Conservation (phyloP, 73 alveolate species). For the Uronychia binucleata region DNA sequence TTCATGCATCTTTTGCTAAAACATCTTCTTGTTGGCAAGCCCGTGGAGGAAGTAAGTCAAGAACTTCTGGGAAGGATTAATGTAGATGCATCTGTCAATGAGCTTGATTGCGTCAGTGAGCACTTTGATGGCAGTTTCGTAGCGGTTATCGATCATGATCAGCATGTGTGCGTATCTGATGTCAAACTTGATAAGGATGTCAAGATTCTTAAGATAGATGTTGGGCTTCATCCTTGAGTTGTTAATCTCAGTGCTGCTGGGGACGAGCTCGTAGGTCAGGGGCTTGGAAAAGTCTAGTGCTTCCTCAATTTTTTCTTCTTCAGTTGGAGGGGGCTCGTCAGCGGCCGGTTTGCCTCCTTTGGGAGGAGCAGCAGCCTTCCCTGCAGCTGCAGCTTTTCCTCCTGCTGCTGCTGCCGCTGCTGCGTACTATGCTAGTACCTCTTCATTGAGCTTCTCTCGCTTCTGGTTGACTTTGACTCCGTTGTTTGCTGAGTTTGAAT, state of each 20-base stretch:
- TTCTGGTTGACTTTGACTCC: slow-evolving; percentile 27
- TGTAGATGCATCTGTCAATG: slow-evolving; percentile 28
- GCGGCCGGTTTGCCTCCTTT: slow-evolving; percentile 25
- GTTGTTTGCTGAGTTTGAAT: background rate
- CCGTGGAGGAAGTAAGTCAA: slow-evolving; percentile 41
- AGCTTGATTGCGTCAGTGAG: slow-evolving; percentile 30
- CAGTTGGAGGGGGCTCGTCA: slow-evolving; percentile 38
- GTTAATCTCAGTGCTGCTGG: background rate
- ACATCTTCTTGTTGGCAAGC: slow-evolving; percentile 12
- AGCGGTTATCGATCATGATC: slow-evolving; percentile 21
- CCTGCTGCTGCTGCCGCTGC: slow-evolving; percentile 40
- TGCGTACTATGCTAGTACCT: slow-evolving; percentile 35
- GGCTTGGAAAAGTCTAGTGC: slow-evolving; percentile 27
- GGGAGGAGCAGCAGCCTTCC: background rate
- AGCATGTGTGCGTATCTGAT: slow-evolving; percentile 44
- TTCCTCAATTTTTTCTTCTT: slow-evolving; percentile 50
- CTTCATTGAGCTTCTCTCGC: slow-evolving; percentile 51
- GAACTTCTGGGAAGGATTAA: slow-evolving; percentile 35
- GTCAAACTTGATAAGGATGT: slow-evolving; percentile 33
- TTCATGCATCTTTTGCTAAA: slow-evolving; percentile 29
- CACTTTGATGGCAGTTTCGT: slow-evolving; percentile 34
- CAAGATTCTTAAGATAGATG: slow-evolving; percentile 38
- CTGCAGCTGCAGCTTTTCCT: slow-evolving; percentile 23
- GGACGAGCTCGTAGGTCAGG: slow-evolving; percentile 24
- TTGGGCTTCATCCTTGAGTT: slow-evolving; percentile 18